Evolutionary conservation across 192 early-diverging fungal genomes (phyloP).

Genomic region (Rhizophagus clarus): DNA sequence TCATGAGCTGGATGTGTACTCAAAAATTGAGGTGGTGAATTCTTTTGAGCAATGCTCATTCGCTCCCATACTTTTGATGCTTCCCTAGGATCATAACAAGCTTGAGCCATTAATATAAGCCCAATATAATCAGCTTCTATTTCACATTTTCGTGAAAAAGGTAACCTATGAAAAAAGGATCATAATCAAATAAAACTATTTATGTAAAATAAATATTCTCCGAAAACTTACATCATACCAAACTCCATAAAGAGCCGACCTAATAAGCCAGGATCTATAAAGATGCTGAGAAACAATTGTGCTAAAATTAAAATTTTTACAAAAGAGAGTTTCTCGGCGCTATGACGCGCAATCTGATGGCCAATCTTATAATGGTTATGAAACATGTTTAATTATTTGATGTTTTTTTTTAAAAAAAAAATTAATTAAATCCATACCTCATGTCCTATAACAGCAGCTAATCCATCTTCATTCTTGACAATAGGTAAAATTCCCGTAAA

Average conservation of each 20-base stretch:
- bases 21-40: constrained; percentile 62
- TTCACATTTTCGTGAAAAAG: constrained; percentile 88
- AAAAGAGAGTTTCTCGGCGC: constrained; percentile 85
- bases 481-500: constrained; percentile 92
- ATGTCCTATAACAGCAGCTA: constrained; percentile 93
- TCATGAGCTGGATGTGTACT: constrained; percentile 85
- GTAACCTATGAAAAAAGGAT: constrained; percentile 45
- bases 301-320: constrained; percentile 62
- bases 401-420: background rate
- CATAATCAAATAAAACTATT: background rate
- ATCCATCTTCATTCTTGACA: constrained; percentile 75
- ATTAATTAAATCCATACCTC: constrained; percentile 48
- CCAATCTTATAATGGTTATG: constrained; percentile 56
- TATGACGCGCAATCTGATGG: constrained; percentile 90
- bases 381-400: background rate
- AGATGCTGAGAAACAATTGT: constrained; percentile 61
- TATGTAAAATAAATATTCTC: constrained; percentile 1
- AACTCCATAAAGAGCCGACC: constrained; percentile 66
- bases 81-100: constrained; percentile 87
- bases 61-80: constrained; percentile 83
- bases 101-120: constrained; percentile 83
- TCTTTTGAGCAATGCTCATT: constrained; percentile 57
- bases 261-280: constrained; percentile 68
- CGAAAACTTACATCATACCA: constrained; percentile 59
- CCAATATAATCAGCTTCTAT: constrained; percentile 93